Evolutionary conservation across 2,329 filamentous ascomycete species (phyloP), one percentile per base, ranked within the genome.

Genomic region (Diplodia scrobiculata): DNA sequence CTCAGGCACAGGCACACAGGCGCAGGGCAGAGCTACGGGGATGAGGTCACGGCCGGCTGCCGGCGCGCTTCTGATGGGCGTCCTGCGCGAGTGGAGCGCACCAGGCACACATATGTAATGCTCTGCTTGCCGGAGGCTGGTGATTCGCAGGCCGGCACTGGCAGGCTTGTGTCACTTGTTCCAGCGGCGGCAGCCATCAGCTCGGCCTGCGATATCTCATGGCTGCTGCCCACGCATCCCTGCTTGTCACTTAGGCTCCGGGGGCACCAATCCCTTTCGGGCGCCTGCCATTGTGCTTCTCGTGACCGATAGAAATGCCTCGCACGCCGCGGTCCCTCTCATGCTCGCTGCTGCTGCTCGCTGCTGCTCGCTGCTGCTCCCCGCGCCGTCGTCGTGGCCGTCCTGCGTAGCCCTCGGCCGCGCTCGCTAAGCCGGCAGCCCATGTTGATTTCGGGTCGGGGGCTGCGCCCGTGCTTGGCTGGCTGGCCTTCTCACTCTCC

Each of bases 221-320:
- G 50, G 25, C 50, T 64, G 41, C 41, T 45, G 38, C 55, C 55
- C 58, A 62, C 52, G 63, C 52, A 65, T 65, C 63, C 52, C 63
- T 64, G 62, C 62, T 47, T 47, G 62, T 45, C 50, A 45, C 50
- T 47, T 55, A 65, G 63, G 50, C 53, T 64, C 41, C 41, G 41
- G 41, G 41, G 62, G 50, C 62, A 65, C 63, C 63, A 65, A 55
- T 65, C 63, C 63, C 27, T 51, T 65, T 65, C 48, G 45, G 53
- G 63, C 38, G 38, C 21, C 63, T 65, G 63, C 63, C 63, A 65
- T 55, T 58, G 38, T 64, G 50, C 62, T 64, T 34, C 62, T 52
- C 63, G 63, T 50, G 63, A 58, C 52, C 52, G 38, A n/a, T 32
- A 9, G 25, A 65, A 65, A 54, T 54, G 63, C 63, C 62, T 65